Conservation (phyloP, 2,329 filamentous ascomycete species). For the Aspergillus ochraceus region DNA sequence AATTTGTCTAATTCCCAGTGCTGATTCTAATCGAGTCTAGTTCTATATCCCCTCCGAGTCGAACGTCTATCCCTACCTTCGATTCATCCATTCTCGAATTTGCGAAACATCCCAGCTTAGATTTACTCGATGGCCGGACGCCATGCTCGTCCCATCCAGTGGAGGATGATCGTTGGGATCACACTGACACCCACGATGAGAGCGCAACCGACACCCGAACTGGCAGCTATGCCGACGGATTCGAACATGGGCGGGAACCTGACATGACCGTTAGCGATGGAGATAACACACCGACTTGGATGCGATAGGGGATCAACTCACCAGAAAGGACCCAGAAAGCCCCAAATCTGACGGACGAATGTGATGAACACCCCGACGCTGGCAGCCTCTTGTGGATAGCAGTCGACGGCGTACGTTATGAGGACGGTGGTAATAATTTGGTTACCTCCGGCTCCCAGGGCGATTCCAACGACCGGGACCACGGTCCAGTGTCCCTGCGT, state of each 20-base stretch:
- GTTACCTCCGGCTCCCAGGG: conserved; percentile 56
- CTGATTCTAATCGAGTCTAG: neutral
- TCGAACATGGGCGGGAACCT: conserved; percentile 40
- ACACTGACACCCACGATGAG: conserved; percentile 33
- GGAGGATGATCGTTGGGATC: conserved; percentile 32
- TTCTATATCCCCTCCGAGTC: neutral
- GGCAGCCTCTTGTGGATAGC: conserved; percentile 55
- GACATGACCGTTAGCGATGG: conserved; percentile 14
- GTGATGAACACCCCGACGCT: conserved; percentile 63
- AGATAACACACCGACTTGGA: neutral
- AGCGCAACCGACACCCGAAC: conserved; percentile 31
- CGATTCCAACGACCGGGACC: conserved; percentile 58
- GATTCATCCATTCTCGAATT: neutral
- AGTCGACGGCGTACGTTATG: conserved; percentile 62
- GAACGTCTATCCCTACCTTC: neutral
- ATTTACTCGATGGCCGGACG: conserved; percentile 16
- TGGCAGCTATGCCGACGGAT: conserved; percentile 32
- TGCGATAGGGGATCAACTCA: conserved; percentile 16
- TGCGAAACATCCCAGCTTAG: too few relatives aligned
- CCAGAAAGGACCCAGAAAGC: conserved; percentile 42
- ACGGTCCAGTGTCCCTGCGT: conserved; percentile 53
- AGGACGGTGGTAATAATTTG: conserved; percentile 64
- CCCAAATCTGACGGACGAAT: conserved; percentile 51
- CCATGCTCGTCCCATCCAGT: conserved; percentile 28
- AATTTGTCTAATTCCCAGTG: neutral